Conservation (phyloP, 129 eudicot genomes). For the Tagetes patula region DNA sequence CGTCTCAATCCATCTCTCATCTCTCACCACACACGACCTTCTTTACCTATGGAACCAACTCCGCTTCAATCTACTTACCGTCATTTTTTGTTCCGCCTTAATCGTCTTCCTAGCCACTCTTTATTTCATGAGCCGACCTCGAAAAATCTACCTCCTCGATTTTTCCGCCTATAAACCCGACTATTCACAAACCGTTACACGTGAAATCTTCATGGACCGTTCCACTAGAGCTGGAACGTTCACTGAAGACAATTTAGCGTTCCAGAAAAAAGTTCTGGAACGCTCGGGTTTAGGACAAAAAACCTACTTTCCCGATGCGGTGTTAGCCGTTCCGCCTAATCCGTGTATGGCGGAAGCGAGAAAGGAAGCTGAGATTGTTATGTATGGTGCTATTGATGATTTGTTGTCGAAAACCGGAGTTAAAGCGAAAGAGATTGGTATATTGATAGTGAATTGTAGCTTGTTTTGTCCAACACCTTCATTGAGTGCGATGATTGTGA, state of each 20-base stretch:
- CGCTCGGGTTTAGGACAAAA: constrained; percentile 83
- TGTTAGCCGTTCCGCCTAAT: constrained; percentile 59
- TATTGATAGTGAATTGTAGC: constrained; percentile 69
- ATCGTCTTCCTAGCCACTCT: constrained; percentile 58
- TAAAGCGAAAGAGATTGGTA: constrained; percentile 71
- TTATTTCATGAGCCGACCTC: constrained; percentile 70
- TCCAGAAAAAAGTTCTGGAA: constrained; percentile 74
- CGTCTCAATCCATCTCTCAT: constrained; percentile 38
- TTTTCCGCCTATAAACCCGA: constrained; percentile 74
- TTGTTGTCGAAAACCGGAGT: constrained; percentile 64
- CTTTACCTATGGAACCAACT: constrained; percentile 54
- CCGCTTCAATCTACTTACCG: constrained; percentile 58
- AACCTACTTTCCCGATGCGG: constrained; percentile 73
- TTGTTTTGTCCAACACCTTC: constrained; percentile 80
- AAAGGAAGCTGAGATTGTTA: constrained; percentile 85
- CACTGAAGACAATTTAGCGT: constrained; percentile 58
- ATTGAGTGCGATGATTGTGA: constrained; percentile 69
- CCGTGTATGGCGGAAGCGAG: constrained; percentile 83
- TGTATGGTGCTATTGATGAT: constrained; percentile 90
- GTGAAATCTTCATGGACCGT: constrained; percentile 58
- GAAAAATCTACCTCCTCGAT: constrained; percentile 61
- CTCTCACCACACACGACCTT: constrained; percentile 42
- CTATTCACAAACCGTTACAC: constrained; percentile 39
- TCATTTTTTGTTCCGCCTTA: constrained; percentile 48
- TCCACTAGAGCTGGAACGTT: constrained; percentile 44